These are phyloP conservation scores for Wickerhamomyces queroliae DNA, from an alignment of 805 yeast species.

Conservation along the genomic window DNA sequence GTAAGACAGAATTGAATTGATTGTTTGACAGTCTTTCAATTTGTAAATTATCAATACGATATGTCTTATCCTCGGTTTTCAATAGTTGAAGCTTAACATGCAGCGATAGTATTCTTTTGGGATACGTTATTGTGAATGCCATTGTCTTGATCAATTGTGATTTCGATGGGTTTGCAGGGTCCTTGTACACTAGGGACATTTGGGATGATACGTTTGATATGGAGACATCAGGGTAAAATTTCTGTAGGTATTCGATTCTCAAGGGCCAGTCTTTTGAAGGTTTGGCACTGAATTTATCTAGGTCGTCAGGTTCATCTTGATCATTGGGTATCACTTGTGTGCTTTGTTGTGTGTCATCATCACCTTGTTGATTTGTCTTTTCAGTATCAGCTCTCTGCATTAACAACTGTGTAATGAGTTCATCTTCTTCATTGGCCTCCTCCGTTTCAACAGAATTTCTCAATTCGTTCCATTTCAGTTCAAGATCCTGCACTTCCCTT, in stretches of 20 bases:
- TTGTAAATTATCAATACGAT: constrained; percentile 8
- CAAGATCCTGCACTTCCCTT: constrained; percentile 14
- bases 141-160: constrained; percentile 15
- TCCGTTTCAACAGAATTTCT: constrained; percentile 8
- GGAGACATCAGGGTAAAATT: constrained; percentile 17
- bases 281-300: constrained; percentile 9
- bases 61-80: constrained; percentile 6
- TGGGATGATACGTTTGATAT: constrained; percentile 10
- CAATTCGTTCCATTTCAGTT: constrained; percentile 15
- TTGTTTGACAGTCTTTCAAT: constrained; percentile 15
- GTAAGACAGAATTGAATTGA: constrained; percentile 14
- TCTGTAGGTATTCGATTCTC: constrained; percentile 15
- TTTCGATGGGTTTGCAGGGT: background rate
- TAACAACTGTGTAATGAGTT: constrained; percentile 6
- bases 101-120: constrained; percentile 6
- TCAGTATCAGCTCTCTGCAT: constrained; percentile 2
- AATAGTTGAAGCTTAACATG: constrained; percentile 11
- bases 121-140: constrained; percentile 10
- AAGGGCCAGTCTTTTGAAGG: constrained; percentile 19
- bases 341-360: too few species aligned
- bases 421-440: constrained; percentile 9
- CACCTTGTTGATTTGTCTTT: constrained; percentile 2
- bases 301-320: constrained; percentile 3
- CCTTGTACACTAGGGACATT: constrained; percentile 11
- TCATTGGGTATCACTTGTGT: background rate